phyloP scores from a whole-genome alignment of 306 rosid species.

The Delonix regia region DNA sequence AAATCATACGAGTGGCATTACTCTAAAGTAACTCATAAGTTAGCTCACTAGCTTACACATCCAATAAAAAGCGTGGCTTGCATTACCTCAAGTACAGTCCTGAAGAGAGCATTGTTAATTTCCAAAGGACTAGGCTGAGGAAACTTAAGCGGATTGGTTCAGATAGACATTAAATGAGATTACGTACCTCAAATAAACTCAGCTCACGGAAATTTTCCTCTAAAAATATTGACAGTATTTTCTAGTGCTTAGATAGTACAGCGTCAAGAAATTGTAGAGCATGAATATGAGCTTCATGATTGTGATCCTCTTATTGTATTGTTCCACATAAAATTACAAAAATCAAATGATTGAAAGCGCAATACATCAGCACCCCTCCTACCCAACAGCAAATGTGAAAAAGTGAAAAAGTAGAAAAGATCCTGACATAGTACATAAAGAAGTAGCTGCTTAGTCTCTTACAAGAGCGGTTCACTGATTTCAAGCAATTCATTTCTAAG shows the following conservation, averaged over 20 bases:
- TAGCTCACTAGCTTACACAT: neutral
- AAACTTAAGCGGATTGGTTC: neutral
- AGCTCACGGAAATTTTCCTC: neutral
- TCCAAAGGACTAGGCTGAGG: neutral
- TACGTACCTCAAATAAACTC: neutral
- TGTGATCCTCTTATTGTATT: conserved; percentile 5
- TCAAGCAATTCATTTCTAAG: conserved; percentile 80
- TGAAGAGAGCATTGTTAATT: neutral
- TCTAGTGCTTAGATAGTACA: neutral
- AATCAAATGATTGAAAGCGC: neutral
- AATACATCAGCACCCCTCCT: conserved; percentile 30
- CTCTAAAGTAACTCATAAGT: neutral
- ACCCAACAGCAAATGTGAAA: neutral
- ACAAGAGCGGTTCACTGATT: conserved; percentile 83
- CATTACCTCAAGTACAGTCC: neutral
- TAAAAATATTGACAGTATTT: neutral
- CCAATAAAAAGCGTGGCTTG: neutral
- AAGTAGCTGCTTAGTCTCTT: conserved; percentile 48
- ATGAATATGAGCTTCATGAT: conserved; percentile 9
- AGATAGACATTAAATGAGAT: neutral
- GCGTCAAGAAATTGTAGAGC: neutral
- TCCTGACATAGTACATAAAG: conserved; percentile 26
- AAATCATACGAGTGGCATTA: neutral
- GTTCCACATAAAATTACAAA: conserved; percentile 26
- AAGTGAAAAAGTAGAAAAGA: neutral